These are phyloP conservation scores for Cutaneotrichosporon cyanovorans DNA, from an alignment of 1,284 basidiomycete species.

Conservation along the genomic window DNA sequence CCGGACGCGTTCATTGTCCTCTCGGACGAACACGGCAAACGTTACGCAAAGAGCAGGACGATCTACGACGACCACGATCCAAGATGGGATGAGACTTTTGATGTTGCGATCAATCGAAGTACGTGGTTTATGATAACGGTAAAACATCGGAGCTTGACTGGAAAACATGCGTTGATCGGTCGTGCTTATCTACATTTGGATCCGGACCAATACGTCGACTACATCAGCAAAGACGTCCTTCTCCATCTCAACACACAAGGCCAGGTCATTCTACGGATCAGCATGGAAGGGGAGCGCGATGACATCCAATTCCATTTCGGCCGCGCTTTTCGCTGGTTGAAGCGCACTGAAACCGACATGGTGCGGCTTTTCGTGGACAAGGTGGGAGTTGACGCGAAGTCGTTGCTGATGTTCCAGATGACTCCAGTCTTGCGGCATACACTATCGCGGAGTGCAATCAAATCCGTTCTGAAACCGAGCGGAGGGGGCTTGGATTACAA, in stretches of 20 bases:
- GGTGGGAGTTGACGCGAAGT: slow-evolving; percentile 47
- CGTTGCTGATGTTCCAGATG: slow-evolving; percentile 56
- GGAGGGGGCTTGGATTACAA: slow-evolving; percentile 61
- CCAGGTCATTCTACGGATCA: slow-evolving; percentile 76
- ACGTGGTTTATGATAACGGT: slow-evolving; percentile 96
- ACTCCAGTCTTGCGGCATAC: slow-evolving; percentile 86
- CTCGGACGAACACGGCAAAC: slow-evolving; percentile 82
- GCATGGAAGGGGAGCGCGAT: slow-evolving; percentile 98
- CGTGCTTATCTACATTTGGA: slow-evolving; percentile 88
- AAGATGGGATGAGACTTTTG: slow-evolving; percentile 96
- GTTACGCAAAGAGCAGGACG: slow-evolving; percentile 89
- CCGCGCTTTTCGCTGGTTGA: slow-evolving; percentile 85
- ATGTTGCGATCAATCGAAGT: slow-evolving; percentile 69
- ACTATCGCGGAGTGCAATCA: slow-evolving; percentile 69
- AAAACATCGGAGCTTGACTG: slow-evolving; percentile 77
- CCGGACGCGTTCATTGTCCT: slow-evolving; percentile 86
- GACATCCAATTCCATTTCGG: slow-evolving; percentile 98
- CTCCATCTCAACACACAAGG: slow-evolving; percentile 74
- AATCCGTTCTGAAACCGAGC: slow-evolving; percentile 61
- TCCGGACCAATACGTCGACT: slow-evolving; percentile 78
- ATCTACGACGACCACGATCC: slow-evolving; percentile 87
- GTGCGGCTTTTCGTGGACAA: slow-evolving; percentile 94
- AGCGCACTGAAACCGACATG: slow-evolving; percentile 94
- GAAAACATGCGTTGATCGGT: slow-evolving; percentile 85
- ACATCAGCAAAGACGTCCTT: slow-evolving; percentile 85